phyloP scores from a whole-genome alignment of 768 basidiomycete genomes.

The Agaricus sinodeliciosus region DNA sequence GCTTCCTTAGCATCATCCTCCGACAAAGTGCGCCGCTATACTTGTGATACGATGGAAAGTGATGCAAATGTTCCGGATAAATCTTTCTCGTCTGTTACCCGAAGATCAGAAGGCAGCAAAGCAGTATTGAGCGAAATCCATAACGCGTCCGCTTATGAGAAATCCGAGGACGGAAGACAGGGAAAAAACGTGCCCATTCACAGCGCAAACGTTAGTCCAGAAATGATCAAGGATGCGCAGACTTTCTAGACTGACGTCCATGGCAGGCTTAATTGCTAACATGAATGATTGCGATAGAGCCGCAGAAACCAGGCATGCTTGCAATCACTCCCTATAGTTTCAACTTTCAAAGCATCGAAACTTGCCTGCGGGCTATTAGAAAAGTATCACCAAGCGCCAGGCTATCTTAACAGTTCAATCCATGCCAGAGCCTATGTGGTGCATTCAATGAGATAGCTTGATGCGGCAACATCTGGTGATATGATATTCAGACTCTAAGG shows the following conservation, averaged over 20 bases:
- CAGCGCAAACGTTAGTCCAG: background rate
- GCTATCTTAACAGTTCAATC: conserved; percentile 14
- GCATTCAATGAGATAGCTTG: no score
- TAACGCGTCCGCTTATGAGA: conserved; percentile 16
- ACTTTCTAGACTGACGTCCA: conserved; percentile 16
- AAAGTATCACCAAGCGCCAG: conserved; percentile 18
- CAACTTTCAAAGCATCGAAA: background rate
- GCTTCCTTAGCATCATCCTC: no score
- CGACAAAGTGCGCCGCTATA: background rate
- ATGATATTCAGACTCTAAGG: no score
- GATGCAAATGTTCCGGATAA: background rate
- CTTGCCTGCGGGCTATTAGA: background rate
- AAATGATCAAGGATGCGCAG: background rate
- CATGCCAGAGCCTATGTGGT: conserved; percentile 11
- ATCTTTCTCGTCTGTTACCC: conserved; percentile 15
- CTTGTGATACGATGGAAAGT: background rate
- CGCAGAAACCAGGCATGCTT: conserved; percentile 21
- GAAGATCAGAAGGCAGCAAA: conserved; percentile 16
- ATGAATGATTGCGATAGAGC: conserved; percentile 13
- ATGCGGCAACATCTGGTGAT: no score
- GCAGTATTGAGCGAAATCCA: conserved; percentile 17
- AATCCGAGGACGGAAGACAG: conserved; percentile 17
- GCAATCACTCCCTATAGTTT: conserved; percentile 20
- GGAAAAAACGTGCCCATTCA: conserved; percentile 17
- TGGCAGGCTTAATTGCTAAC: conserved; percentile 8